Conservation (phyloP, 2,329 filamentous ascomycete genomes). For the Alternaria hordeiaustralica region DNA sequence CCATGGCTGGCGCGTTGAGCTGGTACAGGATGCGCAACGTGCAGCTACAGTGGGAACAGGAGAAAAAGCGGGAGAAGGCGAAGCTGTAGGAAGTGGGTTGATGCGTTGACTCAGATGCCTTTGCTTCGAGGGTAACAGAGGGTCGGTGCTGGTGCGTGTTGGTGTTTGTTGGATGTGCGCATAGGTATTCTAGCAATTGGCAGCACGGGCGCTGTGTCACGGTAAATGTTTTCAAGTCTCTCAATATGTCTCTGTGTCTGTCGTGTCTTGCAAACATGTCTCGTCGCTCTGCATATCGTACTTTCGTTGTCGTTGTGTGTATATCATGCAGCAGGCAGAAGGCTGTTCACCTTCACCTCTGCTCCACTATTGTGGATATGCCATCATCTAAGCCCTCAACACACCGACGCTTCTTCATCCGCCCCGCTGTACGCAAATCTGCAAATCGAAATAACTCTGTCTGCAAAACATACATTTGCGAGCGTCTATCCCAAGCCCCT, state of each 20-base stretch:
- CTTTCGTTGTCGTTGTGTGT: background rate
- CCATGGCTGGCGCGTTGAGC: slow-evolving; percentile 71
- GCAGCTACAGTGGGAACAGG: slow-evolving; percentile 73
- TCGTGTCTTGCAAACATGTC: background rate
- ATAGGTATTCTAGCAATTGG: slow-evolving; percentile 21
- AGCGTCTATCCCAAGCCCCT: background rate
- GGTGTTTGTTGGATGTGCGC: slow-evolving; percentile 13
- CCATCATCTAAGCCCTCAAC: background rate
- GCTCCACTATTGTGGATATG: background rate
- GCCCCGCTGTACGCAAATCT: slow-evolving; percentile 1
- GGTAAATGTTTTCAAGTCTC: slow-evolving; percentile 2
- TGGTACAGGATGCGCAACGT: slow-evolving; percentile 74
- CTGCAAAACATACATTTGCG: background rate
- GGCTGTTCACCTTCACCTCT: slow-evolving; percentile 7
- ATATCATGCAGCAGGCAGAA: background rate
- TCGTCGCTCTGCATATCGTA: background rate
- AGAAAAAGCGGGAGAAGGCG: slow-evolving; percentile 62
- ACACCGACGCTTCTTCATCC: slow-evolving; percentile 5
- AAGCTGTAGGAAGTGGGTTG: slow-evolving; percentile 55
- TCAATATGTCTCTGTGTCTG: background rate
- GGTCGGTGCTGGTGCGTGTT: slow-evolving; percentile 8
- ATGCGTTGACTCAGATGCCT: background rate
- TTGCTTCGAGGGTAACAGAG: background rate
- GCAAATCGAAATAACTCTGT: background rate
- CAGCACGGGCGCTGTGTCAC: slow-evolving; percentile 13